Conservation (phyloP, 257 asterid species). For the Phtheirospermum japonicum region DNA sequence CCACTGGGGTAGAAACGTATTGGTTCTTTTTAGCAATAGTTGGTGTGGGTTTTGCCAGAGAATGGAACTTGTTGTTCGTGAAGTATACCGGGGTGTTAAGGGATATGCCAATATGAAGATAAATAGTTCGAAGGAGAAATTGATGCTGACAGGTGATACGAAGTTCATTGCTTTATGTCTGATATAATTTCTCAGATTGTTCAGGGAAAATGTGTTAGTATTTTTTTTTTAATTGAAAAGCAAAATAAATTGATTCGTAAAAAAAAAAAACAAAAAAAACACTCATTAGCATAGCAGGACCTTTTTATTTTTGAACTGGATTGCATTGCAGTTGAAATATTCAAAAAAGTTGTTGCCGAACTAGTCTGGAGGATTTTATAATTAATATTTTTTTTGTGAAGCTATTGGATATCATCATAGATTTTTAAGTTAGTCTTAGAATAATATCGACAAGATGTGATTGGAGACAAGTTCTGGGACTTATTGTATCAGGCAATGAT, state of each 20-base stretch:
- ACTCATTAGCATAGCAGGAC: background rate
- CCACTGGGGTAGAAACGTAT: constrained; percentile 51
- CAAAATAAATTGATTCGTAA: background rate
- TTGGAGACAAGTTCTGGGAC: constrained; percentile 5
- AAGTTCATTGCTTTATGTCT: constrained; percentile 29
- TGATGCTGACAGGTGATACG: constrained; percentile 44
- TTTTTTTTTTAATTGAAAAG: background rate
- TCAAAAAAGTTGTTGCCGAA: background rate
- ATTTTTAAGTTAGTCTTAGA: constrained; percentile 13
- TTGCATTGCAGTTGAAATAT: background rate
- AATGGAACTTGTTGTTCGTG: constrained; percentile 93
- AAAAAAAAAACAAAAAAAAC: no score
- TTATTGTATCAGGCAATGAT: background rate
- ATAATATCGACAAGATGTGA: constrained; percentile 4
- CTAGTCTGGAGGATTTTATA: background rate
- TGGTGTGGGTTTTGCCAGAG: constrained; percentile 99
- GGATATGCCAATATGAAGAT: constrained; percentile 44
- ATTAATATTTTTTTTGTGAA: background rate
- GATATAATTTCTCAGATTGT: constrained; percentile 9
- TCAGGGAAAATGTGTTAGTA: background rate
- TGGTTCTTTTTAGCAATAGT: constrained; percentile 77
- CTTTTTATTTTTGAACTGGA: background rate
- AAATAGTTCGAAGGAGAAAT: constrained; percentile 47
- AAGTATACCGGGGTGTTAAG: constrained; percentile 70
- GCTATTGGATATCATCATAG: background rate